These are phyloP conservation scores for Daedaleopsis sinensis DNA, from an alignment of 768 basidiomycete species.

Conservation along the genomic window DNA sequence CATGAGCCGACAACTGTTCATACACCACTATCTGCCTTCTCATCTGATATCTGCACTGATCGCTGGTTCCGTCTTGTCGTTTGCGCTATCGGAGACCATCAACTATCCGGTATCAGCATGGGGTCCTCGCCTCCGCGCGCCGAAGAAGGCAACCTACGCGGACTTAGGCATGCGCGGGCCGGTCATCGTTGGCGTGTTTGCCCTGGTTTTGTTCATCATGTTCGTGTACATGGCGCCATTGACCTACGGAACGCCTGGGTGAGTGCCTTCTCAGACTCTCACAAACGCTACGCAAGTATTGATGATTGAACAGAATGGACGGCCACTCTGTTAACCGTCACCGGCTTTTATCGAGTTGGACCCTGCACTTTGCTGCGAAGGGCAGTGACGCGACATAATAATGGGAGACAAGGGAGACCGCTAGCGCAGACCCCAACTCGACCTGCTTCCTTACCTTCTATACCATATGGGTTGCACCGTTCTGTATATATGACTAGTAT, in stretches of 20 bases:
- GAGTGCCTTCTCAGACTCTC: constrained; percentile 35
- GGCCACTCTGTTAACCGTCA: constrained; percentile 85
- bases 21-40: constrained; percentile 97
- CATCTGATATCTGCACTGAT: constrained; percentile 92
- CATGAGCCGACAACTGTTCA: constrained; percentile 94
- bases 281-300: neutral
- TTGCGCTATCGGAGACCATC: constrained; percentile 85
- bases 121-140: constrained; percentile 47
- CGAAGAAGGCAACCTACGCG: constrained; percentile 48
- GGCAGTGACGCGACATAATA: constrained; percentile 19
- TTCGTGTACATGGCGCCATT: constrained; percentile 83
- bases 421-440: neutral
- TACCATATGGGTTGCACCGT: neutral
- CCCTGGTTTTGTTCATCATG: constrained; percentile 61
- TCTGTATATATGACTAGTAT: neutral
- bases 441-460: neutral
- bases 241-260: constrained; percentile 98
- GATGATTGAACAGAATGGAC: constrained; percentile 59
- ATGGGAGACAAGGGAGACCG: neutral
- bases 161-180: constrained; percentile 83
- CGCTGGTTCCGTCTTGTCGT: constrained; percentile 90
- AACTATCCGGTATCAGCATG: constrained; percentile 86
- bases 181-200: constrained; percentile 58
- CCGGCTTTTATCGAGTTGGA: constrained; percentile 88
- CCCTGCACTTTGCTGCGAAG: constrained; percentile 89